Percentiles rank a stretch among this genome's conserved stretches.
phyloP scores from a whole-genome alignment of 305 asterid genomes.

The Solanum chacoense region DNA sequence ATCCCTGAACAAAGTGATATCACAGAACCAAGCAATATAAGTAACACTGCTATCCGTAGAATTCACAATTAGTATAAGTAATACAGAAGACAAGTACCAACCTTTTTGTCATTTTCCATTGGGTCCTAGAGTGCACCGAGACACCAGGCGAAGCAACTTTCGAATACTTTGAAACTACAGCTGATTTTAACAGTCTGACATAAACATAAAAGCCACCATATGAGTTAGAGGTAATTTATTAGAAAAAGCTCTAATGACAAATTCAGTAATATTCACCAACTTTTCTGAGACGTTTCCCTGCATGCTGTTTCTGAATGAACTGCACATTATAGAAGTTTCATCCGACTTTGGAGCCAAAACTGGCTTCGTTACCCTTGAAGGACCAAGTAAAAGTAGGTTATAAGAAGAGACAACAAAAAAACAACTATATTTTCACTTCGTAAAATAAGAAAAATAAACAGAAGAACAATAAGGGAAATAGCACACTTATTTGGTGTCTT shows the following conservation, averaged over 20 bases:
- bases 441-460: constrained; percentile 1
- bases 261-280: constrained; percentile 27
- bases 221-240: background rate
- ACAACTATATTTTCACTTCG: background rate
- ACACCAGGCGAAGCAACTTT: constrained; percentile 27
- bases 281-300: constrained; percentile 36
- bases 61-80: background rate
- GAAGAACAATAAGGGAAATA: constrained; percentile 10
- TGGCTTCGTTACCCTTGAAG: constrained; percentile 34
- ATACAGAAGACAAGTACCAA: constrained; percentile 16
- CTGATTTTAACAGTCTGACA: constrained; percentile 33
- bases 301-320: constrained; percentile 23
- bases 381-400: constrained; percentile 15
- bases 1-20: constrained; percentile 43
- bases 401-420: background rate
- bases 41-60: background rate
- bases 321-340: constrained; percentile 28
- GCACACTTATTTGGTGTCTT: constrained; percentile 41
- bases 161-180: constrained; percentile 27
- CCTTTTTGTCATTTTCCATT: constrained; percentile 87
- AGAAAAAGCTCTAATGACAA: background rate
- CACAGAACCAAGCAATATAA: background rate
- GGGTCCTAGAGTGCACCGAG: constrained; percentile 40
- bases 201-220: constrained; percentile 9
- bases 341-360: constrained; percentile 19